Evolutionary conservation across 2,329 filamentous ascomycete species (phyloP).

Genomic region (Mycocentrospora acerina): DNA sequence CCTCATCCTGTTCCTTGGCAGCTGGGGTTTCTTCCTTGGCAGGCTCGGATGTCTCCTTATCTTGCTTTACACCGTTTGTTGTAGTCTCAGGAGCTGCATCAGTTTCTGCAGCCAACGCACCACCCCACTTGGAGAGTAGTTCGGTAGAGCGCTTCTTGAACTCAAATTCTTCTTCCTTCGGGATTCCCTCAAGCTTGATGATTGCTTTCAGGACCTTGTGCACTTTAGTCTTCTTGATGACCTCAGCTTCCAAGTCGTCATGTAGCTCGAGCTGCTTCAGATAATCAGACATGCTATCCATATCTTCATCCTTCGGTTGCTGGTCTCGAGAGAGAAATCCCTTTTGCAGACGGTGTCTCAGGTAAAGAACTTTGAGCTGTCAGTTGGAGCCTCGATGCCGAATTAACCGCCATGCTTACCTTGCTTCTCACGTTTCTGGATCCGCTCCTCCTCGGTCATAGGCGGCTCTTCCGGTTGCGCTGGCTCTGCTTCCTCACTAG

Average conservation of each 20-base stretch:
- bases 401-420: constrained; percentile 36
- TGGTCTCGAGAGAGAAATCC: constrained; percentile 84
- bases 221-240: constrained; percentile 92
- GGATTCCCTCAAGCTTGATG: constrained; percentile 78
- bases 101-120: constrained; percentile 57
- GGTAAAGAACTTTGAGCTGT: constrained; percentile 70
- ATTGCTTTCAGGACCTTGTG: constrained; percentile 98
- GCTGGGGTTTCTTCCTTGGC: constrained; percentile 34
- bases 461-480: constrained; percentile 54
- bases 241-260: constrained; percentile 79
- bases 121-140: constrained; percentile 87
- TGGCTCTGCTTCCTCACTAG: constrained; percentile 58
- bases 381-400: constrained; percentile 1
- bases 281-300: constrained; percentile 75
- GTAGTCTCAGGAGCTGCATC: constrained; percentile 26
- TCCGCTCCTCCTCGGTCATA: constrained; percentile 56
- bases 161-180: constrained; percentile 78
- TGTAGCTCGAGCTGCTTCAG: constrained; percentile 78
- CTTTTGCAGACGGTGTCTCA: constrained; percentile 93
- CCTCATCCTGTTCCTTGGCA: constrained; percentile 34
- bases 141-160: constrained; percentile 83
- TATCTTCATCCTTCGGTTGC: constrained; percentile 82
- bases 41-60: constrained; percentile 42
- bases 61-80: constrained; percentile 39
- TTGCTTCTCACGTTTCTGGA: constrained; percentile 61